Percentiles rank a stretch among this genome's conserved stretches.
These are phyloP conservation scores for Triticum timopheevii DNA, from an alignment of 176 grass and related monocot species.

Conservation along the genomic window DNA sequence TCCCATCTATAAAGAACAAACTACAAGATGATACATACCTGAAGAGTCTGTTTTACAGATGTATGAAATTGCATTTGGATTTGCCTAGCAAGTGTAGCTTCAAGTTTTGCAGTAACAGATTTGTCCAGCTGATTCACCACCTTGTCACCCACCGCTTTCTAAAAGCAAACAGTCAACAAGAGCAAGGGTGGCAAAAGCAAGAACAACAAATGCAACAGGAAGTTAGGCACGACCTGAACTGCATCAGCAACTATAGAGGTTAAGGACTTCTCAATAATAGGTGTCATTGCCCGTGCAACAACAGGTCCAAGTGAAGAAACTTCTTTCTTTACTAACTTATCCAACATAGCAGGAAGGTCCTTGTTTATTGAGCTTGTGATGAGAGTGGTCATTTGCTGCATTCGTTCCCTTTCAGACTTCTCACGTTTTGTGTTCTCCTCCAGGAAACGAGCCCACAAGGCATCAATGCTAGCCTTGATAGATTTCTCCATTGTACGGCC, in stretches of 20 bases:
- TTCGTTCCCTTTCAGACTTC: conserved; percentile 74
- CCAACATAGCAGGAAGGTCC: conserved; percentile 69
- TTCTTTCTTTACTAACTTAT: conserved; percentile 89
- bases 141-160: conserved; percentile 92
- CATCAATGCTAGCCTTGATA: conserved; percentile 74
- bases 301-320: conserved; percentile 67
- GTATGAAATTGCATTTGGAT: conserved; percentile 92
- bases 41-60: conserved; percentile 83
- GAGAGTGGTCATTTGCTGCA: conserved; percentile 70
- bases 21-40: conserved; percentile 46
- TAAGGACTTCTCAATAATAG: conserved; percentile 73
- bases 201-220: conserved; percentile 26
- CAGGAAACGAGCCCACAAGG: conserved; percentile 71
- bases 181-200: conserved; percentile 18
- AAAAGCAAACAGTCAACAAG: conserved; percentile 32
- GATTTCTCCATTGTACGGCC: conserved; percentile 84
- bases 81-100: conserved; percentile 85
- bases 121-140: conserved; percentile 89
- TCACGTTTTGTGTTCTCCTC: conserved; percentile 81
- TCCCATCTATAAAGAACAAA: conserved; percentile 19
- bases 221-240: conserved; percentile 70
- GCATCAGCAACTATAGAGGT: conserved; percentile 67
- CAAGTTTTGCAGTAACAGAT: conserved; percentile 85
- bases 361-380: conserved; percentile 74
- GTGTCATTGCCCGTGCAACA: conserved; percentile 69